A percentile compares a stretch with the other conserved stretches of the same genome.
These are phyloP conservation scores for Elymus sibiricus DNA, from an alignment of 176 grass and related monocot species.

Conservation along the genomic window DNA sequence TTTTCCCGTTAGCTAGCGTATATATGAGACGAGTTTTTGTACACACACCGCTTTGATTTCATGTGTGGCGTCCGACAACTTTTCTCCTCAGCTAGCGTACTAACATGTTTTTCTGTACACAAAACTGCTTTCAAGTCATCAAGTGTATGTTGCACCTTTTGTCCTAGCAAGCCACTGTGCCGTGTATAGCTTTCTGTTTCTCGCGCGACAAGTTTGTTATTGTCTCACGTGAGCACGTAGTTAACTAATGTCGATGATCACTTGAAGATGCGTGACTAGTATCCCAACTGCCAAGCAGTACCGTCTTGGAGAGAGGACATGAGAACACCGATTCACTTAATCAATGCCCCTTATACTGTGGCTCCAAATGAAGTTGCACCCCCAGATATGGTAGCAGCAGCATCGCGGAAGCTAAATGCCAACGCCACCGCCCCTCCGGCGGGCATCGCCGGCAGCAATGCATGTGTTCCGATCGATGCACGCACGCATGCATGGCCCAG, in stretches of 20 bases:
- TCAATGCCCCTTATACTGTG: neutral
- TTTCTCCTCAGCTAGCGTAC: neutral
- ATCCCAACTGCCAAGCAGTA: too few species aligned
- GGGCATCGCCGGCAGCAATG: too few species aligned
- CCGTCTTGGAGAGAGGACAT: too few species aligned
- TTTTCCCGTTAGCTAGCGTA: neutral
- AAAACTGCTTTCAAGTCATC: neutral
- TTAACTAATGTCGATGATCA: neutral
- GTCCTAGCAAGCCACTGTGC: neutral
- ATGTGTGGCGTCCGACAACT: neutral
- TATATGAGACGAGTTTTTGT: neutral
- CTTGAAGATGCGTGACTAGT: neutral
- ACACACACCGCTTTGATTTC: neutral
- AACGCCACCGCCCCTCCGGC: too few species aligned
- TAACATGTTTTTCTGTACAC: neutral
- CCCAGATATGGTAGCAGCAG: too few species aligned
- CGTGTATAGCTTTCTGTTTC: neutral
- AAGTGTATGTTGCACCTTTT: neutral
- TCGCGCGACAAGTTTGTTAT: neutral
- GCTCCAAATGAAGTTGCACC: neutral
- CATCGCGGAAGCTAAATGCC: too few species aligned
- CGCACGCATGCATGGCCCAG: too few species aligned
- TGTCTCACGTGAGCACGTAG: neutral
- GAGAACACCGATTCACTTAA: neutral
- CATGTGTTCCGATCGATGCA: too few species aligned